These are phyloP conservation scores for Oryza meyeriana DNA, from an alignment of 176 grass and related monocot genomes.

Conservation along the genomic window DNA sequence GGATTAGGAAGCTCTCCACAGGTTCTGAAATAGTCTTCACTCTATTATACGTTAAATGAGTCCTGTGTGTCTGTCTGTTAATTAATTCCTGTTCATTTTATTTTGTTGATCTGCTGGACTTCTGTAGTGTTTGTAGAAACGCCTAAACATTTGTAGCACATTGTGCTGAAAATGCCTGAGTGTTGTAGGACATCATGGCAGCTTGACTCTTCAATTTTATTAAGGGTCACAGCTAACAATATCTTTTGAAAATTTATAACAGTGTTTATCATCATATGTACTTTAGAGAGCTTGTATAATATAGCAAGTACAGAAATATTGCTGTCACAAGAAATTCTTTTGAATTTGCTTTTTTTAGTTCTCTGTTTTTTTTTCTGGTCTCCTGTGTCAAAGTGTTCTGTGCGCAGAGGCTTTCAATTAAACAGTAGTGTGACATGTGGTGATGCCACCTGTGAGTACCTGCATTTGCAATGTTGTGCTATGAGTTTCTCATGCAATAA, in stretches of 20 bases:
- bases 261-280: not conserved
- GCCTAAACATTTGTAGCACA: not conserved
- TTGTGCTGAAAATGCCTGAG: not conserved
- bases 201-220: slow-evolving; percentile 4
- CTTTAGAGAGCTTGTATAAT: slow-evolving; percentile 10
- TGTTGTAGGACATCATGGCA: not conserved
- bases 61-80: slow-evolving; percentile 13
- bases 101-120: slow-evolving; percentile 2
- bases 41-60: not conserved
- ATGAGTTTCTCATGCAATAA: slow-evolving; percentile 23
- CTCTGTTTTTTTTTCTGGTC: not conserved
- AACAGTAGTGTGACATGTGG: slow-evolving; percentile 8
- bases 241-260: slow-evolving; percentile 11
- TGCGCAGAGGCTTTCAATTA: not conserved
- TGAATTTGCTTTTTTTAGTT: not conserved
- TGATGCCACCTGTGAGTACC: slow-evolving; percentile 19
- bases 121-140: slow-evolving; percentile 13
- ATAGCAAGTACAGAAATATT: not conserved
- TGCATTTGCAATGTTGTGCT: not conserved
- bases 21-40: slow-evolving; percentile 44
- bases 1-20: slow-evolving; percentile 57
- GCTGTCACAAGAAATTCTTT: slow-evolving; percentile 3
- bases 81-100: slow-evolving; percentile 10
- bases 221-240: slow-evolving; percentile 3
- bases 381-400: not conserved